These are phyloP conservation scores for Barnettozyma wickerhamii DNA, from an alignment of 805 yeast genomes.

Conservation along the genomic window DNA sequence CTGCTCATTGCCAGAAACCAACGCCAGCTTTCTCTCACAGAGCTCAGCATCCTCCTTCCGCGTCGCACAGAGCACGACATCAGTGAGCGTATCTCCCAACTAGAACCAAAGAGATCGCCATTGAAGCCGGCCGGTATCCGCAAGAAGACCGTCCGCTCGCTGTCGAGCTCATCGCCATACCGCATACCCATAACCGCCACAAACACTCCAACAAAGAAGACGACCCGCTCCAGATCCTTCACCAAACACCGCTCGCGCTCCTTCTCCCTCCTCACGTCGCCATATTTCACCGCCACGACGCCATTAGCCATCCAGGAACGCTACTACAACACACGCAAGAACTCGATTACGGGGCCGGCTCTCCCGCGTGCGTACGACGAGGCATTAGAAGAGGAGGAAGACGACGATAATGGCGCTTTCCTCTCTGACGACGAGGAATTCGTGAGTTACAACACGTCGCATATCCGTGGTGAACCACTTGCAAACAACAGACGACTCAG, in stretches of 20 bases:
- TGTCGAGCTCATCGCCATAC: not conserved
- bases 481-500: constrained; percentile 1
- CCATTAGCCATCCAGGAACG: constrained; percentile 14
- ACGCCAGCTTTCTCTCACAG: constrained; percentile 63
- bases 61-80: constrained; percentile 74
- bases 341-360: constrained; percentile 8
- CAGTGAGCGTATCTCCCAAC: constrained; percentile 49
- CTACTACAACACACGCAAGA: constrained; percentile 12
- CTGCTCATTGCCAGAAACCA: constrained; percentile 48
- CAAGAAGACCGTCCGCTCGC: not conserved
- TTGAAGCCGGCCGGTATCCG: too few relatives aligned
- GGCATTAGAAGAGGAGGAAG: not conserved
- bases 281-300: constrained; percentile 12
- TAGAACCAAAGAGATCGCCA: constrained; percentile 24
- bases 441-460: constrained; percentile 13
- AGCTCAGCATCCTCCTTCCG: constrained; percentile 68
- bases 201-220: not conserved
- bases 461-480: constrained; percentile 15
- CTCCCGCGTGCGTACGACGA: too few relatives aligned
- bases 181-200: not conserved
- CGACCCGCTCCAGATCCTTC: not conserved
- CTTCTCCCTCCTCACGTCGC: constrained; percentile 9
- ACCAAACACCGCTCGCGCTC: constrained; percentile 14
- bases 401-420: constrained; percentile 1
- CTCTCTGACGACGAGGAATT: constrained; percentile 9